Evolutionary conservation across 805 yeast species (phyloP), one percentile per base, ranked within the genome.

Genomic region (Starmera amethionina): DNA sequence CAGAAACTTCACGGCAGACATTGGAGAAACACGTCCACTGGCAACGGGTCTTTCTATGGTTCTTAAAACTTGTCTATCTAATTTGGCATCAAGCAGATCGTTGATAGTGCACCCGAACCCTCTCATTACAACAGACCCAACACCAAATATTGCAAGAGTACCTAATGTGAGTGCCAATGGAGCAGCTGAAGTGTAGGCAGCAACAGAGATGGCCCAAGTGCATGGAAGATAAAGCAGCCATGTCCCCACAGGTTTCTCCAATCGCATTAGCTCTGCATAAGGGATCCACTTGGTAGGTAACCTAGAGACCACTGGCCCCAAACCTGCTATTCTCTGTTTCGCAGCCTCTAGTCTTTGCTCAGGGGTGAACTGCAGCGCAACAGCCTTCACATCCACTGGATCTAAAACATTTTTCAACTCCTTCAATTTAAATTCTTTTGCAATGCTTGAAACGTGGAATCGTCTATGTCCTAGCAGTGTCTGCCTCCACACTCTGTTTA

Each of bases 81-180:
- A 67, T 44, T 90, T 70, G 40, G 87, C 67, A 57, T 93, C 99
- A 56, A 81, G 67, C 35, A 90, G 67, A 60, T 93, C 99, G 58
- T 93, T 93, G 41, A 93, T 80, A 0, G 96, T 89, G 59, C 99
- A 93, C 0, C 98, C 99, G 2, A 96, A 97, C 25, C 97, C 96
- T 59, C 99, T 74, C 95, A 94, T 93, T 14, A 90, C 70, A 32
- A 89, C 53, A 0, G 97, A 75, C 12, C 99, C 99, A 4, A 82
- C 67, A 5, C 90, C 79, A 56, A 88, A 93, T 12, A 88, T 63
- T 0, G 75, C 70, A 30, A 86, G 56, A 54, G 80, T 85, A 53
- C 71, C 73, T 0, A 70, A 43, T 0, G 90, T 80, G 2, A 77
- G 70, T 0, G 73, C 44, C 1, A 87, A 40, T 0, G 96, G 80